phyloP scores from a whole-genome alignment of 164 flowering plant species.

The Stephania japonica region DNA sequence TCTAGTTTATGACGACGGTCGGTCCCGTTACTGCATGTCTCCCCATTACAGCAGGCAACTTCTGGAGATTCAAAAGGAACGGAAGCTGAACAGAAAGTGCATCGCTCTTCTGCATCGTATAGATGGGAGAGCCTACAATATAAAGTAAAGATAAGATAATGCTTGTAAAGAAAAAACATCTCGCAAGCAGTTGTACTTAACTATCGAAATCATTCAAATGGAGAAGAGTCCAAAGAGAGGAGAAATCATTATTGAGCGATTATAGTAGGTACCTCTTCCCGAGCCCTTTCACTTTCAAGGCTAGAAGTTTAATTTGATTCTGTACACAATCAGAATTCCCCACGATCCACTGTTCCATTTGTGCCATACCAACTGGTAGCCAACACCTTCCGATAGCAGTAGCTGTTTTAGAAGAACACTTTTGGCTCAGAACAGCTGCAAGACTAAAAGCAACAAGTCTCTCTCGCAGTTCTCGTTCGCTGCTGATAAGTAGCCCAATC shows the following conservation, averaged over 20 bases:
- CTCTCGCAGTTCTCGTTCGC: conserved; percentile 68
- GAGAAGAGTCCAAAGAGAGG: background rate
- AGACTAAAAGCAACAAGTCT: conserved; percentile 63
- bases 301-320: conserved; percentile 38
- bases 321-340: conserved; percentile 24
- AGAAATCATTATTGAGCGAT: background rate
- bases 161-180: no score
- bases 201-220: background rate
- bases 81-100: conserved; percentile 59
- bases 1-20: conserved; percentile 43
- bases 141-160: no score
- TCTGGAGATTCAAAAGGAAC: conserved; percentile 87
- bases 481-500: conserved; percentile 38
- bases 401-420: conserved; percentile 21
- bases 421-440: conserved; percentile 27
- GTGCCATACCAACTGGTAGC: conserved; percentile 63
- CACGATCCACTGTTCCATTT: conserved; percentile 72
- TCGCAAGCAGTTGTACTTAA: background rate
- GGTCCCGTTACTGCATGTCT: conserved; percentile 10
- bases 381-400: conserved; percentile 26
- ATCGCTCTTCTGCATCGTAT: conserved; percentile 41
- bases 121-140: conserved; percentile 25
- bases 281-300: conserved; percentile 33
- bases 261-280: conserved; percentile 33
- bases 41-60: conserved; percentile 49